Percentiles rank a stretch among this genome's conserved stretches.
Evolutionary conservation across 768 basidiomycete genomes (phyloP).

Genomic region (Exidia glandulosa): DNA sequence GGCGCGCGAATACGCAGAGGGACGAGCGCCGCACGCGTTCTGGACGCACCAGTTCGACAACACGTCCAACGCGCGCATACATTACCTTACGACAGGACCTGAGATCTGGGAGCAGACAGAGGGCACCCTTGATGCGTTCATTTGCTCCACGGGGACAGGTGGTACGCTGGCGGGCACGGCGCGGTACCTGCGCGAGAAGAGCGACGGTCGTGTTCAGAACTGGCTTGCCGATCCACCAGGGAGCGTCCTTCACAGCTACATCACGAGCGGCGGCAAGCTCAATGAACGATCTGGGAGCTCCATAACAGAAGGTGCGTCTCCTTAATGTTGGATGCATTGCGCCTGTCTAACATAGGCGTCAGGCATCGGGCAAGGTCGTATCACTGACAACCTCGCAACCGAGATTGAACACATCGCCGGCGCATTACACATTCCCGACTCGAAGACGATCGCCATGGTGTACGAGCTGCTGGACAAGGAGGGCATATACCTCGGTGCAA

Average conservation of each 20-base stretch:
- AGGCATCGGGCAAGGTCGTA: constrained; percentile 96
- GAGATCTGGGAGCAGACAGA: constrained; percentile 90
- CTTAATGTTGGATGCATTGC: constrained; percentile 1
- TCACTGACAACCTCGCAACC: constrained; percentile 82
- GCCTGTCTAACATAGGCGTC: background rate
- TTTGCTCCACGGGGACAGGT: constrained; percentile 91
- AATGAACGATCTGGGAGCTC: constrained; percentile 73
- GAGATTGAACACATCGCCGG: constrained; percentile 72
- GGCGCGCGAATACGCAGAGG: constrained; percentile 75
- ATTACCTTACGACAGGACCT: constrained; percentile 86
- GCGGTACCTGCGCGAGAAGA: constrained; percentile 74
- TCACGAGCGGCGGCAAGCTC: constrained; percentile 69
- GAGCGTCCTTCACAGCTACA: constrained; percentile 75
- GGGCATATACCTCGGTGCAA: constrained; percentile 90
- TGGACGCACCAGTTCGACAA: constrained; percentile 99
- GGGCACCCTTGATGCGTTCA: constrained; percentile 78
- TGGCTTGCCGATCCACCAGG: constrained; percentile 98
- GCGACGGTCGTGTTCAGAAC: constrained; percentile 63
- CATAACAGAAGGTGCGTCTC: constrained; percentile 71
- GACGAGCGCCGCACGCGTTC: constrained; percentile 59
- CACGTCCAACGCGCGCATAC: constrained; percentile 77
- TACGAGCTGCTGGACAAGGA: constrained; percentile 87
- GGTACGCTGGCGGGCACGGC: constrained; percentile 90
- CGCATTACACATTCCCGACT: constrained; percentile 77
- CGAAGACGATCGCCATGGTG: constrained; percentile 85